phyloP scores from a whole-genome alignment of 192 early-diverging fungal species.

The Gamsiella multidivaricata region DNA sequence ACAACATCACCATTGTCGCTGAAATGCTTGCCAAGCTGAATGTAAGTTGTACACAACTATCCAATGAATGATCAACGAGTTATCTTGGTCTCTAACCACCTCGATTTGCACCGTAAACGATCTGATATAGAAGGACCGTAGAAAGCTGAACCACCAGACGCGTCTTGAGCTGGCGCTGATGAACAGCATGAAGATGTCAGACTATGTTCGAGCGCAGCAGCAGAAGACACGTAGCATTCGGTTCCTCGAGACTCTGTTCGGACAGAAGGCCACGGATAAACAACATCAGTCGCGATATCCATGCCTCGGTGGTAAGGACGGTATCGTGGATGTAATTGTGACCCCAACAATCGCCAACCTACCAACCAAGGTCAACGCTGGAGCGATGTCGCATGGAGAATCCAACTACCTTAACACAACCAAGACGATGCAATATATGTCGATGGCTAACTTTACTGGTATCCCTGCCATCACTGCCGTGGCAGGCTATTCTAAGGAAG shows the following conservation, averaged over 20 bases:
- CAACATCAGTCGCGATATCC: constrained; percentile 30
- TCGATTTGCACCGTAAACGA: too few relatives aligned
- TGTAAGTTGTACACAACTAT: not conserved
- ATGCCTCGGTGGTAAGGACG: constrained; percentile 12
- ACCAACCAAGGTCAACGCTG: constrained; percentile 62
- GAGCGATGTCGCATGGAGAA: constrained; percentile 60
- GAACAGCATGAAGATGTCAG: constrained; percentile 47
- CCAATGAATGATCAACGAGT: too few relatives aligned
- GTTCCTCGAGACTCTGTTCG: constrained; percentile 60
- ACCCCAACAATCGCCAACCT: constrained; percentile 70
- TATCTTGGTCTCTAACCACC: too few relatives aligned
- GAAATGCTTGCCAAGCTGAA: constrained; percentile 63
- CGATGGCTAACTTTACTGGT: constrained; percentile 73
- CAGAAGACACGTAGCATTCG: constrained; percentile 67
- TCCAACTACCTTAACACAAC: constrained; percentile 62
- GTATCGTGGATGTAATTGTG: constrained; percentile 69
- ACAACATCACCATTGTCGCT: constrained; percentile 70
- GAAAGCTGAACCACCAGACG: constrained; percentile 56
- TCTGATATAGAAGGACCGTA: constrained; percentile 32
- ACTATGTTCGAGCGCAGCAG: constrained; percentile 66
- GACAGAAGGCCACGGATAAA: constrained; percentile 18
- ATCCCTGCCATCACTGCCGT: constrained; percentile 73
- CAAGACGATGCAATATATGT: constrained; percentile 68
- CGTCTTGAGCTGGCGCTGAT: constrained; percentile 55
- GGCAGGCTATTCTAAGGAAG: constrained; percentile 61